Conservation (phyloP, 176 grass and related monocot genomes). For the Rhipidocladum racemiflorum region DNA sequence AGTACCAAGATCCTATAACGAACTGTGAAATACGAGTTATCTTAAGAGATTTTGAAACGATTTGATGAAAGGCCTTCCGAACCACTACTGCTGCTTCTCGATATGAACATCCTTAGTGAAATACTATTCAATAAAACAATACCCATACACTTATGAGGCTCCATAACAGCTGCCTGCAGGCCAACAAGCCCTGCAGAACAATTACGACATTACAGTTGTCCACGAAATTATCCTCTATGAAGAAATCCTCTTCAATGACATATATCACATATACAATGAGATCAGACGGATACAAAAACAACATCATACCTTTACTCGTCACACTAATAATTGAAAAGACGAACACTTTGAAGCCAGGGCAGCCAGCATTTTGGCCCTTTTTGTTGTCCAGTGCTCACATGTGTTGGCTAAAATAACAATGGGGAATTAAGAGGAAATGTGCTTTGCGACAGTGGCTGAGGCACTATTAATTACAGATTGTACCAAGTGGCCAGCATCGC, state of each 20-base stretch:
- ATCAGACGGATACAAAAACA: not conserved
- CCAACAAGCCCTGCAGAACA: constrained; percentile 68
- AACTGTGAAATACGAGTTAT: constrained; percentile 32
- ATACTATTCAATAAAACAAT: constrained; percentile 65
- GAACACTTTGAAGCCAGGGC: not conserved
- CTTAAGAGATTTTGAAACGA: constrained; percentile 84
- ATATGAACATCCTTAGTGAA: constrained; percentile 93
- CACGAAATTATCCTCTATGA: not conserved
- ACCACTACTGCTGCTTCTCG: constrained; percentile 84
- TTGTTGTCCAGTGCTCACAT: not conserved
- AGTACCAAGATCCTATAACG: not conserved
- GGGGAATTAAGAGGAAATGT: not conserved
- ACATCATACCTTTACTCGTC: not conserved
- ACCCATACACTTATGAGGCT: constrained; percentile 64
- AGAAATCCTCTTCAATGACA: not conserved
- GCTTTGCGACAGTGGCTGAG: not conserved
- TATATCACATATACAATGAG: not conserved
- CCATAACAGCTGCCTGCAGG: constrained; percentile 68
- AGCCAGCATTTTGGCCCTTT: not conserved
- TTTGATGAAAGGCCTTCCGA: constrained; percentile 80
- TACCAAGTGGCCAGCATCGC: not conserved
- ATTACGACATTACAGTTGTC: no score
- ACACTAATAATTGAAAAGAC: not conserved
- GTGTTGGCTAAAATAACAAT: not conserved
- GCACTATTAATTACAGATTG: not conserved